Percentiles rank a stretch among this genome's conserved stretches.
Evolutionary conservation across 768 basidiomycete genomes (phyloP).

Genomic region (Lactarius deliciosus): DNA sequence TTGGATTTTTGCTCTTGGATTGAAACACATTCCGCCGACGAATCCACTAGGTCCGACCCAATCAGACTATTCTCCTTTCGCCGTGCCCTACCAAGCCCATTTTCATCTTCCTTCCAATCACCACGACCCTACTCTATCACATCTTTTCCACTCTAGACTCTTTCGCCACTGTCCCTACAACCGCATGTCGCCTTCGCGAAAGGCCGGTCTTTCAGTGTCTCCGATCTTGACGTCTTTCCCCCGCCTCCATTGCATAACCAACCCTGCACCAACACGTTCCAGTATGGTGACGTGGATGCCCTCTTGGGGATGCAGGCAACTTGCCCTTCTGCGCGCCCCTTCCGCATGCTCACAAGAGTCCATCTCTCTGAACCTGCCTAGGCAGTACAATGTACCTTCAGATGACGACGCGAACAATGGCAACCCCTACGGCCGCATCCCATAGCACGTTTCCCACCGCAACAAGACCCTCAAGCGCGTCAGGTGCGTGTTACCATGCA

Average conservation of each 20-base stretch:
- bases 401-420: constrained; percentile 49
- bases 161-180: too few relatives aligned
- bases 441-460: constrained; percentile 77
- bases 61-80: too few relatives aligned
- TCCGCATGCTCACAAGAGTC: constrained; percentile 24
- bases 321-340: too few relatives aligned
- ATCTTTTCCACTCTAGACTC: too few relatives aligned
- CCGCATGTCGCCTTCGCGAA: too few relatives aligned
- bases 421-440: constrained; percentile 86
- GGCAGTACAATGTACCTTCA: constrained; percentile 40
- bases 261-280: constrained; percentile 24
- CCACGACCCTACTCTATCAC: too few relatives aligned
- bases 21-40: too few relatives aligned
- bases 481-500: constrained; percentile 49
- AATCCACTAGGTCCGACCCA: too few relatives aligned
- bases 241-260: constrained; percentile 23
- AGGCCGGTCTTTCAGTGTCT: constrained; percentile 1
- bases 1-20: too few relatives aligned
- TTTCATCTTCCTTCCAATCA: too few relatives aligned
- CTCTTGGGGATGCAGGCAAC: constrained; percentile 36
- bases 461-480: constrained; percentile 91
- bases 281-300: constrained; percentile 35
- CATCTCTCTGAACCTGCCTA: constrained; percentile 41
- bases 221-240: constrained; percentile 27
- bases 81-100: too few relatives aligned